These are phyloP conservation scores for Verbascum thapsus DNA, from an alignment of 257 asterid species.

Conservation along the genomic window DNA sequence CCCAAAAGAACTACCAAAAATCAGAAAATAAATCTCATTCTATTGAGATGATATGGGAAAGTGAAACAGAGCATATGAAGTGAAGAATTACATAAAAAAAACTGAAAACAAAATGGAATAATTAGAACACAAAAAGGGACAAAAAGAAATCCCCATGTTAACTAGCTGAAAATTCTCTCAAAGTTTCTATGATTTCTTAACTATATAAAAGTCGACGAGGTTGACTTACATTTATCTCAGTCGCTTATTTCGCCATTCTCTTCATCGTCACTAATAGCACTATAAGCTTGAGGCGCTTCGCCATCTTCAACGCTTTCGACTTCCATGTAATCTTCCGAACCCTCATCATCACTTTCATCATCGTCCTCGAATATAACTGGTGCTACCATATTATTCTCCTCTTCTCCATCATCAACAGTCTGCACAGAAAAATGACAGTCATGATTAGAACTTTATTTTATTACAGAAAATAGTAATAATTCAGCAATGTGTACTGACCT, in stretches of 20 bases:
- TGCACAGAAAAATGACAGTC: constrained; percentile 29
- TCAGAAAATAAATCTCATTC: no score
- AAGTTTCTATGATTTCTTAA: constrained; percentile 20
- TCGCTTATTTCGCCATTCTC: constrained; percentile 48
- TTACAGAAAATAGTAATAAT: neutral
- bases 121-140: neutral
- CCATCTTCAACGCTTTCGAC: constrained; percentile 52
- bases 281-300: constrained; percentile 41
- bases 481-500: constrained; percentile 47
- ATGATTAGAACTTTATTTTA: neutral
- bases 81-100: neutral
- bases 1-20: no score
- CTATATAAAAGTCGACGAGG: neutral
- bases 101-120: neutral
- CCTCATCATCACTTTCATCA: constrained; percentile 60
- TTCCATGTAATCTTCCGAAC: constrained; percentile 70
- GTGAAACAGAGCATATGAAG: neutral
- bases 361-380: constrained; percentile 69
- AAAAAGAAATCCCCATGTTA: neutral
- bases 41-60: no score
- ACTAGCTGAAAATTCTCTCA: neutral
- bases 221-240: constrained; percentile 32
- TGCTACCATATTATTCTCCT: constrained; percentile 41
- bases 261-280: constrained; percentile 55
- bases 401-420: constrained; percentile 61